These are phyloP conservation scores for Nitzschia sp. DNA, from an alignment of 108 stramenopile genomes.

Conservation along the genomic window DNA sequence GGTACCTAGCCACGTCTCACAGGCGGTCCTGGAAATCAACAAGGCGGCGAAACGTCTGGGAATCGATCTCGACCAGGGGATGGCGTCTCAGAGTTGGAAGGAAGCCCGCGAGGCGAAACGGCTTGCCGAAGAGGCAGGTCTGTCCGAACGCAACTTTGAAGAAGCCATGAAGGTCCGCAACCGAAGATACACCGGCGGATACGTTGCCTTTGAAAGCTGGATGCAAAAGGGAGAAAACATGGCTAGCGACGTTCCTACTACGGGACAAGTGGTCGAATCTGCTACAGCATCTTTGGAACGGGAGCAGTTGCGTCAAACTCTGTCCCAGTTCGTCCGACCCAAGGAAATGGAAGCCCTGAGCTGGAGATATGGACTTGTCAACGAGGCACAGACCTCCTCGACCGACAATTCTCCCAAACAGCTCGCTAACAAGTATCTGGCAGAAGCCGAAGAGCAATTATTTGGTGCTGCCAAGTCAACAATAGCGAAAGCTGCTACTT, in stretches of 20 bases:
- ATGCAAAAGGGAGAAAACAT: slow-evolving; percentile 49
- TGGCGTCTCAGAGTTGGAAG: slow-evolving; percentile 16
- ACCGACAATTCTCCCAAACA: slow-evolving; percentile 6
- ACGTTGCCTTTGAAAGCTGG: slow-evolving; percentile 48
- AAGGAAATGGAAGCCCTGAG: slow-evolving; percentile 81
- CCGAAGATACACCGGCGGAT: slow-evolving; percentile 41
- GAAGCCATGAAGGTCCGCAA: slow-evolving; percentile 37
- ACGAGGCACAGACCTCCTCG: slow-evolving; percentile 12
- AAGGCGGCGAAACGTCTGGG: slow-evolving; percentile 61
- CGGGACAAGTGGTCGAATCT: slow-evolving; percentile 7
- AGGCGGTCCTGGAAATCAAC: slow-evolving; percentile 52
- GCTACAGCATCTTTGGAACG: slow-evolving; percentile 14
- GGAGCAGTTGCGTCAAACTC: slow-evolving; percentile 51
- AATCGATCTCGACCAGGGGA: slow-evolving; percentile 35
- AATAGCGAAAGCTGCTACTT: neutral
- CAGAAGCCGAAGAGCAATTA: slow-evolving; percentile 66
- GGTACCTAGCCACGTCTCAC: slow-evolving; percentile 64
- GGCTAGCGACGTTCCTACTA: slow-evolving; percentile 10
- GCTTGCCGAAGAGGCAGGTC: slow-evolving; percentile 45
- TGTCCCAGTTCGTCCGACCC: slow-evolving; percentile 60
- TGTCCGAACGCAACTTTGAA: slow-evolving; percentile 41
- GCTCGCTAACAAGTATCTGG: slow-evolving; percentile 56
- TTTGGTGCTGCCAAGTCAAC: slow-evolving; percentile 36
- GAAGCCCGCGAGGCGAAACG: slow-evolving; percentile 42
- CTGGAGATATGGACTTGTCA: slow-evolving; percentile 69